phyloP scores from a whole-genome alignment of 345 rosid genomes.

The Turritis glabra region DNA sequence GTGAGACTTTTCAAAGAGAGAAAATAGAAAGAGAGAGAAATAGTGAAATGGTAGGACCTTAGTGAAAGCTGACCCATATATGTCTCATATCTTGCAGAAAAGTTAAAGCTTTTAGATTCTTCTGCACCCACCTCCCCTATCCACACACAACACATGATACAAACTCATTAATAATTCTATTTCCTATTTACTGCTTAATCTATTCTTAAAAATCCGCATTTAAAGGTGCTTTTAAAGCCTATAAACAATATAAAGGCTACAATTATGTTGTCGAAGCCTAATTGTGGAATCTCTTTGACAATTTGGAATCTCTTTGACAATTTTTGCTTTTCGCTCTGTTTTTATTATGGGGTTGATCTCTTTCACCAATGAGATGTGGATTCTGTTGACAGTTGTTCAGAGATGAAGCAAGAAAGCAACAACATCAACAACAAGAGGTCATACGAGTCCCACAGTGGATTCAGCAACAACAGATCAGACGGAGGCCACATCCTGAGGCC shows the following conservation, averaged over 20 bases:
- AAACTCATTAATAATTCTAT: neutral
- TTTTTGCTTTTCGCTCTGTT: neutral
- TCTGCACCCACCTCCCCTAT: conserved; percentile 55
- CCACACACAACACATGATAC: conserved; percentile 44
- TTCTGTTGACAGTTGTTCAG: conserved; percentile 45
- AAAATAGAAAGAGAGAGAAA: conserved; percentile 30
- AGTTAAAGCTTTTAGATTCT: conserved; percentile 51
- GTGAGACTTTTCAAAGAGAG: conserved; percentile 36
- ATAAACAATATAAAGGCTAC: neutral
- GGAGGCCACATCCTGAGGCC: conserved; percentile 68
- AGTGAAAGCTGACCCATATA: conserved; percentile 46
- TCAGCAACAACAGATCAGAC: conserved; percentile 41
- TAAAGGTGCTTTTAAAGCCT: conserved; percentile 26
- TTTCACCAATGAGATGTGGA: conserved; percentile 16
- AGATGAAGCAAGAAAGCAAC: conserved; percentile 45
- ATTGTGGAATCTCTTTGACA: neutral
- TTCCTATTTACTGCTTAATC: neutral
- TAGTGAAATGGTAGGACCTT: conserved; percentile 39
- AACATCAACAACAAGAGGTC: conserved; percentile 42
- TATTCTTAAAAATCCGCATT: conserved; percentile 4
- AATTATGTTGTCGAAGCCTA: conserved; percentile 3
- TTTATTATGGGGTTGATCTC: neutral
- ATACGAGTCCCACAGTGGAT: conserved; percentile 46
- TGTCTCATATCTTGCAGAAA: conserved; percentile 42
- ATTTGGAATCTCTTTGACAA: neutral